A percentile compares a stretch with the other conserved stretches of the same genome.
Evolutionary conservation across 192 early-diverging fungal species (phyloP).

Genomic region (Paraglomus brasilianum): DNA sequence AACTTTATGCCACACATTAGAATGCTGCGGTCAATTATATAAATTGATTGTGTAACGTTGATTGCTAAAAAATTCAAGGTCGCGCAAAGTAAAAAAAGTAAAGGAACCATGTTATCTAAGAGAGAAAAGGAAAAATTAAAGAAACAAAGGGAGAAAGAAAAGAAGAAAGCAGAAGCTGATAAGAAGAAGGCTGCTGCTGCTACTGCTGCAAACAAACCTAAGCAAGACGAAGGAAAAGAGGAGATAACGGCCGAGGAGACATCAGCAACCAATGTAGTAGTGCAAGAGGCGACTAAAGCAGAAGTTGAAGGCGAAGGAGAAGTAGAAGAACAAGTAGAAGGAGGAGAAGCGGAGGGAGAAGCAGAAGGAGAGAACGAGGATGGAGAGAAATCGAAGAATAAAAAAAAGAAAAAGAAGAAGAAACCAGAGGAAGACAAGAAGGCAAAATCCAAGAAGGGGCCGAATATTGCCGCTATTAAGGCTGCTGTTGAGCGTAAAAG

Average conservation of each 20-base stretch:
- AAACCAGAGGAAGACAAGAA: conserved; percentile 52
- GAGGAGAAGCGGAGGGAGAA: conserved; percentile 33
- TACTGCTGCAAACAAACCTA: conserved; percentile 24
- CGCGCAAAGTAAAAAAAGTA: conserved; percentile 3
- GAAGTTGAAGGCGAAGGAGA: conserved; percentile 34
- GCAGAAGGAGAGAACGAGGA: conserved; percentile 48
- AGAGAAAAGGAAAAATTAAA: conserved; percentile 87
- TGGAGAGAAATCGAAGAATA: conserved; percentile 45
- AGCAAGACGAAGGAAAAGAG: conserved; percentile 37
- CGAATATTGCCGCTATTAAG: conserved; percentile 52
- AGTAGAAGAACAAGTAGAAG: conserved; percentile 39
- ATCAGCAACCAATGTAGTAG: conserved; percentile 21
- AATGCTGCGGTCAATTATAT: no score
- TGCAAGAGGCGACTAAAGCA: conserved; percentile 23
- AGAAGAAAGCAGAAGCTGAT: conserved; percentile 48
- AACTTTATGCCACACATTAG: no score
- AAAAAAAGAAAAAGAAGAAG: conserved; percentile 62
- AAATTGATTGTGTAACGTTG: no score
- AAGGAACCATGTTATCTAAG: conserved; percentile 65
- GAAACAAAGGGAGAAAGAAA: conserved; percentile 71
- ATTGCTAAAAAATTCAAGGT: no score
- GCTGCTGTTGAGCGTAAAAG: conserved; percentile 33
- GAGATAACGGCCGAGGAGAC: conserved; percentile 31
- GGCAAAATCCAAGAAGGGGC: conserved; percentile 59
- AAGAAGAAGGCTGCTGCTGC: conserved; percentile 46